phyloP scores from a whole-genome alignment of 441 rosid species.

The Brassica hybrid region DNA sequence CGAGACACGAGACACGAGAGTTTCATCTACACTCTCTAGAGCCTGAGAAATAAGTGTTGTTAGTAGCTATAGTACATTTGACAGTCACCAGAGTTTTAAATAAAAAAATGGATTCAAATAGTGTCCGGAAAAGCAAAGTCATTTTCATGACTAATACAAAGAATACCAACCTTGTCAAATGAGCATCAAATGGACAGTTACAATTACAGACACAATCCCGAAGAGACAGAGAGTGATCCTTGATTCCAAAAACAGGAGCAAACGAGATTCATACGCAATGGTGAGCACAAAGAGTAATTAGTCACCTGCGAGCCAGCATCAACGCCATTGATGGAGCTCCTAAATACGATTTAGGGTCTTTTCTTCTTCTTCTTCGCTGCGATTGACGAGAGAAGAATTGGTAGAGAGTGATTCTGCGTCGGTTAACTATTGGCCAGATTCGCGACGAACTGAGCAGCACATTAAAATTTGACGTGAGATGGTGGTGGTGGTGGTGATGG shows the following conservation, averaged over 20 bases:
- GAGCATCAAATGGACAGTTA: neutral
- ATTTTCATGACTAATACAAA: neutral
- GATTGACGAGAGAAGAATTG: slow-evolving; percentile 10
- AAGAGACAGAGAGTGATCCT: neutral
- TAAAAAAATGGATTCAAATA: slow-evolving; percentile 1
- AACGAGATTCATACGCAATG: slow-evolving; percentile 59
- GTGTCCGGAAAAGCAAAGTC: slow-evolving; percentile 6
- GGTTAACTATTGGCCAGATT: neutral
- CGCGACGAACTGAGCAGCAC: too few relatives aligned
- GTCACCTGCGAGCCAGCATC: slow-evolving; percentile 86
- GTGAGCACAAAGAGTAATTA: slow-evolving; percentile 71
- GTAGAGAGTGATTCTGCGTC: neutral
- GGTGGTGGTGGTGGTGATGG: too few relatives aligned
- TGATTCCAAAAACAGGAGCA: neutral
- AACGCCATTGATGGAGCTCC: slow-evolving; percentile 58
- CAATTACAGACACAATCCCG: slow-evolving; percentile 21
- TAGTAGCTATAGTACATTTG: slow-evolving; percentile 35
- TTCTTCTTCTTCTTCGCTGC: slow-evolving; percentile 31
- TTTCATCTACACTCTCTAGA: slow-evolving; percentile 88
- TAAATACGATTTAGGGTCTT: slow-evolving; percentile 26
- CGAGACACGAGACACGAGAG: slow-evolving; percentile 40
- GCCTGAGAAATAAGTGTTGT: slow-evolving; percentile 60
- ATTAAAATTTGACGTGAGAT: too few relatives aligned
- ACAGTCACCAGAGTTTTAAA: slow-evolving; percentile 28
- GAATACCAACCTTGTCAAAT: neutral